phyloP scores from a whole-genome alignment of 768 basidiomycete species.

The Lentinus brumalis region DNA sequence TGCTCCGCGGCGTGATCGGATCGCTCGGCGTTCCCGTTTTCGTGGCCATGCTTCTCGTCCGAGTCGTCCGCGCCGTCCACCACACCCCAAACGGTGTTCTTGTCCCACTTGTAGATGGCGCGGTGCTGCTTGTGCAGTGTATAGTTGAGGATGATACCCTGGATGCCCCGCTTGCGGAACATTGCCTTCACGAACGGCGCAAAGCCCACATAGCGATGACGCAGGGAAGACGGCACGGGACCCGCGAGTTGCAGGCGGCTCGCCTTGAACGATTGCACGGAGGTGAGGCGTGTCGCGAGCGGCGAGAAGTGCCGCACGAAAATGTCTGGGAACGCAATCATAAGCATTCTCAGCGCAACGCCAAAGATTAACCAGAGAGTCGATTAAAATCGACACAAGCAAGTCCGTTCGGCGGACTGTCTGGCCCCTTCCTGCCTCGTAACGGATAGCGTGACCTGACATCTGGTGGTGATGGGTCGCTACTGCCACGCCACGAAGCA shows the following conservation, averaged over 20 bases:
- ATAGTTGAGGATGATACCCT: conserved; percentile 41
- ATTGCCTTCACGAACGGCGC: conserved; percentile 43
- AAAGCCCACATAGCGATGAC: conserved; percentile 41
- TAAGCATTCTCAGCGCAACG: too few relatives aligned
- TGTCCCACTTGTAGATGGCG: conserved; percentile 41
- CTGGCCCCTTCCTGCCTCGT: too few relatives aligned
- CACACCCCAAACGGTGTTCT: conserved; percentile 38
- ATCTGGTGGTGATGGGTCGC: too few relatives aligned
- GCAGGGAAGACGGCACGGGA: conserved; percentile 42
- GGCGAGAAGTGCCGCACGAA: conserved; percentile 45
- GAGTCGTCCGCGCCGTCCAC: conserved; percentile 21
- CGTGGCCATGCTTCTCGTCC: neutral
- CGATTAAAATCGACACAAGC: too few relatives aligned
- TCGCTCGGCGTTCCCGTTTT: neutral
- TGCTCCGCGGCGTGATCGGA: neutral
- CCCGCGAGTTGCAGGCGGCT: conserved; percentile 47
- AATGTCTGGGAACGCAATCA: conserved; percentile 24
- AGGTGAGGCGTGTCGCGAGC: conserved; percentile 29
- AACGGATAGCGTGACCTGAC: too few relatives aligned
- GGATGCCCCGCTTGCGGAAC: conserved; percentile 40
- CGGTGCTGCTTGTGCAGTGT: conserved; percentile 44
- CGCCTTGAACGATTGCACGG: conserved; percentile 42
- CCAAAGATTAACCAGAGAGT: too few relatives aligned
- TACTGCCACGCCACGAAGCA: too few relatives aligned
- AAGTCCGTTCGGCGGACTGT: too few relatives aligned